A percentile compares a stretch with the other conserved stretches of the same genome.
Evolutionary conservation across 768 basidiomycete genomes (phyloP).

Genomic region (Pleurotus sapidus): DNA sequence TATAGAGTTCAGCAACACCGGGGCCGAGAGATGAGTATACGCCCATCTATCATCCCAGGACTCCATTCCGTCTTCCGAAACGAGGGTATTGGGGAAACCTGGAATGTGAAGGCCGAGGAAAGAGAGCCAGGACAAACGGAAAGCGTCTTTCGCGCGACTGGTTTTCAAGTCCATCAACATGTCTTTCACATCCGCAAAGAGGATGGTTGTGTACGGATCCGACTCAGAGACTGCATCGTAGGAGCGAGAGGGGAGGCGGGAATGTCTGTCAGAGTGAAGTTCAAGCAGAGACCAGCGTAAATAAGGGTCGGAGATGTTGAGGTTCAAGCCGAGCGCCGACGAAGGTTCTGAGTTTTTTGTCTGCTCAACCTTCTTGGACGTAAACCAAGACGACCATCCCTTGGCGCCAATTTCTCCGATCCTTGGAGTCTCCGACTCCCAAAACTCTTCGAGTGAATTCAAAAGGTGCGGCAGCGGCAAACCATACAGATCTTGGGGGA

Average conservation of each 20-base stretch:
- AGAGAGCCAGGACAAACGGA: constrained; percentile 71
- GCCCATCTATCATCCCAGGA: constrained; percentile 72
- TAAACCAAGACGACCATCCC: constrained; percentile 70
- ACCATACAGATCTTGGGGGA: constrained; percentile 43
- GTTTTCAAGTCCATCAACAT: constrained; percentile 49
- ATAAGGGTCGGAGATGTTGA: constrained; percentile 56
- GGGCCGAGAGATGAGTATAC: constrained; percentile 41
- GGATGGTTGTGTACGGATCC: constrained; percentile 72
- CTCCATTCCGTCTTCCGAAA: constrained; percentile 20
- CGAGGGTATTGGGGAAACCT: constrained; percentile 48
- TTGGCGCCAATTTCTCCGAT: constrained; percentile 61
- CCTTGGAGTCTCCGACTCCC: constrained; percentile 83
- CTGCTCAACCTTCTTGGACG: constrained; percentile 36
- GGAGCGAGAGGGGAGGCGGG: constrained; percentile 52
- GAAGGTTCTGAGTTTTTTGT: constrained; percentile 9
- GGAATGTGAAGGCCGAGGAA: constrained; percentile 72
- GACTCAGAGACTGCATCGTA: constrained; percentile 38
- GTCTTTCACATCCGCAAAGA: constrained; percentile 70
- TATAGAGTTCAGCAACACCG: constrained; percentile 43
- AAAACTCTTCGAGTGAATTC: constrained; percentile 71
- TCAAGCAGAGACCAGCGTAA: constrained; percentile 64
- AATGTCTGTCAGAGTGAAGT: constrained; percentile 38
- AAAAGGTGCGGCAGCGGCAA: constrained; percentile 47
- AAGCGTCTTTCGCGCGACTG: constrained; percentile 43
- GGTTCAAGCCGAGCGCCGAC: constrained; percentile 8